Evolutionary conservation across 768 basidiomycete genomes (phyloP).

Genomic region (Fomitopsis serialis): DNA sequence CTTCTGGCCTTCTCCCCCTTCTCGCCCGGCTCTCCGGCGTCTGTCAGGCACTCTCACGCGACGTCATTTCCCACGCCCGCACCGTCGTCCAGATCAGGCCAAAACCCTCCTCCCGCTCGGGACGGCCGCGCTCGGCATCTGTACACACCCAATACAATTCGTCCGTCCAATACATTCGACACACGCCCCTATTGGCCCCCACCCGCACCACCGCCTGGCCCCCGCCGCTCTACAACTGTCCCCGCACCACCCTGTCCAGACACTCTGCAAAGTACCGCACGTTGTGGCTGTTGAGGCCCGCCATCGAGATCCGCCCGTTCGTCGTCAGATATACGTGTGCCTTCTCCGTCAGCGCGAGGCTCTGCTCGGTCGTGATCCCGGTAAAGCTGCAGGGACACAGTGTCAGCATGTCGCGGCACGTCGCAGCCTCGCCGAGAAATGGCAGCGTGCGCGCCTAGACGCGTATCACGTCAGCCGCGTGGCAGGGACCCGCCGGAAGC

Average conservation of each 20-base stretch:
- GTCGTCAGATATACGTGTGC: constrained; percentile 81
- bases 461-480: background rate
- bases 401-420: constrained; percentile 10
- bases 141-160: background rate
- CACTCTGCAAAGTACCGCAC: constrained; percentile 68
- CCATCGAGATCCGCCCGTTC: constrained; percentile 94
- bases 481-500: background rate
- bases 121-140: background rate
- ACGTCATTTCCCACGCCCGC: constrained; percentile 19
- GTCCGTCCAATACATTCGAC: background rate
- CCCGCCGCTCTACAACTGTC: constrained; percentile 26
- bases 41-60: constrained; percentile 8
- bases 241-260: constrained; percentile 64
- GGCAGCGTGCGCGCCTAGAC: background rate
- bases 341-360: constrained; percentile 60
- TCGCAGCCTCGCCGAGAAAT: background rate
- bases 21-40: background rate
- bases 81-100: no score
- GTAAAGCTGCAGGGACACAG: constrained; percentile 57
- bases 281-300: constrained; percentile 79
- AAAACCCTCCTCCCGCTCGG: background rate
- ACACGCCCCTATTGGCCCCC: constrained; percentile 1
- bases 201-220: background rate
- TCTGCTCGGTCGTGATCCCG: constrained; percentile 65
- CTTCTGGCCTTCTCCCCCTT: no score